phyloP scores from a whole-genome alignment of 2,329 filamentous ascomycete genomes.

The Ceratocystis huliohia region DNA sequence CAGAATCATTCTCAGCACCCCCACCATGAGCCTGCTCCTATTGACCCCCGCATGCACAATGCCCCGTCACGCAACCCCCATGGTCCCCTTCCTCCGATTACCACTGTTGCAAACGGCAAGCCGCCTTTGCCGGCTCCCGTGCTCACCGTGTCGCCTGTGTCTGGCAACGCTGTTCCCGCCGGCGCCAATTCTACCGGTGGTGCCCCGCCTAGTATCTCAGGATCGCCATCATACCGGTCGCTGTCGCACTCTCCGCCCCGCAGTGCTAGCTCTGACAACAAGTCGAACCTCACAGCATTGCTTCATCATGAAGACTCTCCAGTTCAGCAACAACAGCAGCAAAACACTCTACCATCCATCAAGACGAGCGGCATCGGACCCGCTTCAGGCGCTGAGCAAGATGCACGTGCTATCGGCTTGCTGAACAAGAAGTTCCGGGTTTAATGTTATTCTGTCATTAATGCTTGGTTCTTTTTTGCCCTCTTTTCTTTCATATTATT shows the following conservation, averaged over 20 bases:
- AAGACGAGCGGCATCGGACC: slow-evolving; percentile 31
- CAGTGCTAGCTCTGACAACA: slow-evolving; percentile 26
- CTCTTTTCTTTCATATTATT: background rate
- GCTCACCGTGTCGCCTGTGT: slow-evolving; percentile 35
- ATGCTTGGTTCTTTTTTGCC: background rate
- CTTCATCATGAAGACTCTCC: slow-evolving; percentile 38
- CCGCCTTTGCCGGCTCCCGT: slow-evolving; percentile 35
- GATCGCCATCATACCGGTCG: slow-evolving; percentile 21
- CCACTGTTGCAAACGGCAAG: slow-evolving; percentile 26
- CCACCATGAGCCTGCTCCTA: slow-evolving; percentile 29
- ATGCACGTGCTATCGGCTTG: slow-evolving; percentile 51
- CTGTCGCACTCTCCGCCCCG: slow-evolving; percentile 15
- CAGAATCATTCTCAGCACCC: background rate
- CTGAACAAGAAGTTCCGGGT: slow-evolving; percentile 47
- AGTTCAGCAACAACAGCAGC: slow-evolving; percentile 31
- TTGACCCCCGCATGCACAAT: slow-evolving; percentile 30
- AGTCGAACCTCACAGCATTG: slow-evolving; percentile 38
- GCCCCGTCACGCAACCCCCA: slow-evolving; percentile 31
- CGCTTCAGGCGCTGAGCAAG: slow-evolving; percentile 40
- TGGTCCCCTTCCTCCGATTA: slow-evolving; percentile 35
- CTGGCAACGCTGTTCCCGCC: slow-evolving; percentile 30
- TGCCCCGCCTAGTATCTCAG: slow-evolving; percentile 13
- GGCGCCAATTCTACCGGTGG: slow-evolving; percentile 22
- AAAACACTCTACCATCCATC: slow-evolving; percentile 32
- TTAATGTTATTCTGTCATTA: slow-evolving; percentile 21